A percentile compares a stretch with the other conserved stretches of the same genome.
phyloP scores from a whole-genome alignment of 1,284 basidiomycete genomes.

The Cryptococcus depauperatus region DNA sequence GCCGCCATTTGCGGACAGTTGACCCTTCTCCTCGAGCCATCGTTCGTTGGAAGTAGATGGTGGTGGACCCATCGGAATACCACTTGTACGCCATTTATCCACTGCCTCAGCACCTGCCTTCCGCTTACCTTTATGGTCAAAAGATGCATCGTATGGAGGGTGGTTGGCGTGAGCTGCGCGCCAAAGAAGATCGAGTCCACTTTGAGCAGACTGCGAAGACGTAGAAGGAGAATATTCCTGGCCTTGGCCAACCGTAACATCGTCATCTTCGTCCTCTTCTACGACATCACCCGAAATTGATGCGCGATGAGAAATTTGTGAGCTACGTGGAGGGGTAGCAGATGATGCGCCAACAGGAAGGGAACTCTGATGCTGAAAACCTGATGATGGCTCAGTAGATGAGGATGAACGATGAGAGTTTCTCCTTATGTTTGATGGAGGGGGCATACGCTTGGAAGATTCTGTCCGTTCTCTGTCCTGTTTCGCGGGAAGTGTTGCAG shows the following conservation, averaged over 20 bases:
- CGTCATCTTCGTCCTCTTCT: slow-evolving; percentile 39
- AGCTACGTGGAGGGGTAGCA: slow-evolving; percentile 7
- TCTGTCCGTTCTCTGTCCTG: slow-evolving; percentile 4
- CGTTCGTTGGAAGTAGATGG: neutral
- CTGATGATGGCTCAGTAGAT: neutral
- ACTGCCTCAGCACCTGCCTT: slow-evolving; percentile 40
- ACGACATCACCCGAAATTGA: slow-evolving; percentile 16
- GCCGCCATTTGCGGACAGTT: neutral
- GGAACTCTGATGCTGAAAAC: slow-evolving; percentile 10
- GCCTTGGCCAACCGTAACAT: slow-evolving; percentile 34
- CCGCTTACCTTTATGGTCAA: slow-evolving; percentile 31
- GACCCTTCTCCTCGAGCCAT: neutral
- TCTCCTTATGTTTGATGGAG: slow-evolving; percentile 19
- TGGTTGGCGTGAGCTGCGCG: slow-evolving; percentile 18
- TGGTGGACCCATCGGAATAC: slow-evolving; percentile 27
- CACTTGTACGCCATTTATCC: slow-evolving; percentile 37
- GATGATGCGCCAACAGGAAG: slow-evolving; percentile 21
- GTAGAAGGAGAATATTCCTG: slow-evolving; percentile 31
- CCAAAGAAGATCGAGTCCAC: slow-evolving; percentile 34
- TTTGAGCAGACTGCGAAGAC: slow-evolving; percentile 33
- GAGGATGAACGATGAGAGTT: slow-evolving; percentile 14
- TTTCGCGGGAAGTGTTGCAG: slow-evolving; percentile 6
- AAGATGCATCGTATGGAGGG: slow-evolving; percentile 4
- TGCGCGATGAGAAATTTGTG: neutral
- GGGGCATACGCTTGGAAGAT: slow-evolving; percentile 25